Evolutionary conservation across 1,284 basidiomycete genomes (phyloP), one percentile per base, ranked within the genome.

Genomic region (Ceratobasidium sp.): DNA sequence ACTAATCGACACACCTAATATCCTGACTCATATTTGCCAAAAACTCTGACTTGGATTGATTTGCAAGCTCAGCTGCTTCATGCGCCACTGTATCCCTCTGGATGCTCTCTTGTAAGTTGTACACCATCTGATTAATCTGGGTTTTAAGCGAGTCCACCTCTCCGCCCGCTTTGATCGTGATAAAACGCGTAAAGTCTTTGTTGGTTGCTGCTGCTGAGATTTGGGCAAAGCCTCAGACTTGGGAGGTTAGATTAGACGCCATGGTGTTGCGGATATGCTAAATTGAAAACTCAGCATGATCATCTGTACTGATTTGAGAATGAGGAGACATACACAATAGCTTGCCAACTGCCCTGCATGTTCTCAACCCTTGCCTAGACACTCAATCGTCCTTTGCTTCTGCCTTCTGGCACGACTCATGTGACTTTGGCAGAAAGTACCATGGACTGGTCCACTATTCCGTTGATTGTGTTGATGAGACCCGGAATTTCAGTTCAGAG

Each of bases 111-210:
- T 98, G 91, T 85, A 99, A 90, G 84, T 97, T 97, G 88, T 97
- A 98, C 79, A 99, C 96, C 97, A 99, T 99, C 86, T 98, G 96
- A 84, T 98, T 97, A 88, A 98, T 98, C 87, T 99, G 98, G 5
- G 96, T 99, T 90, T 99, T 99, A 87, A 99, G 90, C 80, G 95
- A 97, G 87, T 99, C 97, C 98, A 99, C 99, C 86, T 99, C 98
- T 77, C 98, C 98, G 78, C 92, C 94, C 0, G 97, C 98, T 84
- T 99, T 97, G 84, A 99, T 97, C 20, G 98, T 99, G 88, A 99
- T 99, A 89, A 99, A 99, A 26, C 97, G 92, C 26, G 96, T 97
- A 86, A 99, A 99, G 87, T 99, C 98, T 80, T 98, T 98, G 84
- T 99, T 97, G 88, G 97, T 99, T 18, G 98, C 98, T 1, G 98